phyloP scores from a whole-genome alignment of 306 rosid genomes.

The Inga oerstediana region DNA sequence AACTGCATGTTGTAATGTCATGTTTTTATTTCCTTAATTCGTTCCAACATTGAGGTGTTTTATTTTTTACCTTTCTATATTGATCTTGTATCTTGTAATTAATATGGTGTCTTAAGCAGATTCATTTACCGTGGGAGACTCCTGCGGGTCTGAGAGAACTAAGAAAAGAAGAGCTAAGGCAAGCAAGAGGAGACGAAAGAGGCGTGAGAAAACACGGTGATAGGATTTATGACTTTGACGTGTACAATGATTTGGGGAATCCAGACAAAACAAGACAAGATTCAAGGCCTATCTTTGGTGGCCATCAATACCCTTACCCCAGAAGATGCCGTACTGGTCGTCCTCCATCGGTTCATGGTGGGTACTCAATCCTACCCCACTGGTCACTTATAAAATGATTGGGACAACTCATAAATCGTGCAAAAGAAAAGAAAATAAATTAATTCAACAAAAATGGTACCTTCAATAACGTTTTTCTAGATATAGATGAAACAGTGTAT shows the following conservation, averaged over 20 bases:
- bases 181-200: slow-evolving; percentile 42
- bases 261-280: slow-evolving; percentile 20
- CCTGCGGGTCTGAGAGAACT: slow-evolving; percentile 42
- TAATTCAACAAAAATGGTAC: too few relatives aligned
- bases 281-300: slow-evolving; percentile 36
- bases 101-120: slow-evolving; percentile 13
- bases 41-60: too few relatives aligned
- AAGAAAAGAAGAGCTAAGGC: slow-evolving; percentile 38
- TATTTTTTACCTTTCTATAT: too few relatives aligned
- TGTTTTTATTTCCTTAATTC: neutral
- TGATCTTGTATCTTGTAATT: neutral
- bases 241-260: slow-evolving; percentile 47
- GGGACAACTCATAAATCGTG: too few relatives aligned
- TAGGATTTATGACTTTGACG: slow-evolving; percentile 48
- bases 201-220: slow-evolving; percentile 28
- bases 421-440: too few relatives aligned
- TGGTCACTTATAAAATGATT: neutral
- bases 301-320: slow-evolving; percentile 32
- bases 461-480: too few relatives aligned
- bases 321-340: slow-evolving; percentile 52
- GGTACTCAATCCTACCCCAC: neutral
- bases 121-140: slow-evolving; percentile 40
- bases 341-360: slow-evolving; percentile 14
- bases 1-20: neutral
- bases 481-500: too few relatives aligned